Evolutionary conservation across 2,329 filamentous ascomycete genomes (phyloP).

Genomic region (Neodidymelliopsis sp.): DNA sequence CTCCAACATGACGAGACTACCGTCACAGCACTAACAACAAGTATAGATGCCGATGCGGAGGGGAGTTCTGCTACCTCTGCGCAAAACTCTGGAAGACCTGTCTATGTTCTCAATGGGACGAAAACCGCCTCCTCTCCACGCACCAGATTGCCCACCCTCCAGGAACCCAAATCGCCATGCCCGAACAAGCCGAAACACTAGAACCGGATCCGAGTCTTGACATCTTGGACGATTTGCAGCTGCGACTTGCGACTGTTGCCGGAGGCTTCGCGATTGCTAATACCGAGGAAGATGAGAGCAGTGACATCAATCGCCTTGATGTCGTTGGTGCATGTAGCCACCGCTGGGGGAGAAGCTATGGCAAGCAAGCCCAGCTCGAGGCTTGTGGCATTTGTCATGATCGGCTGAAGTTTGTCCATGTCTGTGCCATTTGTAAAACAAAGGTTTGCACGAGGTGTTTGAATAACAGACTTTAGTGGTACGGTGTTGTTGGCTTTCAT

Average conservation of each 20-base stretch:
- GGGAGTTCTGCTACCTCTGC: conserved; percentile 74
- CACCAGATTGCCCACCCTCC: conserved; percentile 3
- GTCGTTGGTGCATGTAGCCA: conserved; percentile 13
- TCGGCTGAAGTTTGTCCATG: conserved; percentile 18
- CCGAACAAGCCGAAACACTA: conserved; percentile 21
- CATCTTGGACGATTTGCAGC: conserved; percentile 17
- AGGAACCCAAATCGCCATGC: conserved; percentile 19
- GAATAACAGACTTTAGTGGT: conserved; percentile 15
- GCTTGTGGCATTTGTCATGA: conserved; percentile 14
- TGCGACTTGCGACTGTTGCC: conserved; percentile 23
- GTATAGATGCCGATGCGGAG: conserved; percentile 60
- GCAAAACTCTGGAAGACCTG: conserved; percentile 52
- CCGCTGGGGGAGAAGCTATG: conserved; percentile 8
- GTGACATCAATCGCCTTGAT: no score
- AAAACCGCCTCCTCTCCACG: conserved; percentile 16
- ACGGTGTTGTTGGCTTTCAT: no score
- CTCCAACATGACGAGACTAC: no score
- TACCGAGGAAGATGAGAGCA: conserved; percentile 11
- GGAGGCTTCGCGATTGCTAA: conserved; percentile 19
- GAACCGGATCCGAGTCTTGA: conserved; percentile 21
- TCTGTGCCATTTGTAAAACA: conserved; percentile 11
- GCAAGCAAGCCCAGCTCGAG: background rate
- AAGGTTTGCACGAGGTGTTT: conserved; percentile 20
- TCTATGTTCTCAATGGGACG: conserved; percentile 19
- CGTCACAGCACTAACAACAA: no score